phyloP scores from a whole-genome alignment of 805 yeast species.

The Saturnispora diversa region DNA sequence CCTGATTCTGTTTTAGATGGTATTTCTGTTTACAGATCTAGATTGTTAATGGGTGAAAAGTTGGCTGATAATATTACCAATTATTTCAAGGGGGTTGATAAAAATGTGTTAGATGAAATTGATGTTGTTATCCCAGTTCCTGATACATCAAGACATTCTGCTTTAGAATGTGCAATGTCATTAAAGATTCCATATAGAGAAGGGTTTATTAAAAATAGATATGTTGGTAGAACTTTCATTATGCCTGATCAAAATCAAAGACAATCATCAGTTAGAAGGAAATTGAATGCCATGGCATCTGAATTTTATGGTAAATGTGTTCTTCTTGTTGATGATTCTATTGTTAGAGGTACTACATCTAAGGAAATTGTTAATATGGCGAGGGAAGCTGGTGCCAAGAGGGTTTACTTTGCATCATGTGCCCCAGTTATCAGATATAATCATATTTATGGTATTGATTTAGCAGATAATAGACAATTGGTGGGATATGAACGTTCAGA shows the following conservation, averaged over 20 bases:
- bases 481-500: constrained; percentile 79
- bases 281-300: constrained; percentile 90
- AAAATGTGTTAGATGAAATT: constrained; percentile 45
- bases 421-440: constrained; percentile 97
- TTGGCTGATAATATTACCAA: constrained; percentile 63
- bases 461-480: constrained; percentile 89
- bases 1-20: constrained; percentile 96
- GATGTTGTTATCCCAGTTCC: constrained; percentile 98
- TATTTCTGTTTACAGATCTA: constrained; percentile 87
- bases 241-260: constrained; percentile 98
- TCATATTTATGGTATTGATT: constrained; percentile 95
- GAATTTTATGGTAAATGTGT: constrained; percentile 85
- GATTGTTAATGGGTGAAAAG: constrained; percentile 89
- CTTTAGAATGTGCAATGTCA: constrained; percentile 81
- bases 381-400: constrained; percentile 94
- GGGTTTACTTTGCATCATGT: constrained; percentile 93
- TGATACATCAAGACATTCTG: constrained; percentile 95
- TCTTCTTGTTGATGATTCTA: constrained; percentile 89
- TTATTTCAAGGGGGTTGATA: constrained; percentile 32
- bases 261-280: constrained; percentile 86
- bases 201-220: constrained; percentile 94
- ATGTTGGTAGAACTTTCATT: constrained; percentile 95
- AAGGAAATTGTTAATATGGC: constrained; percentile 97
- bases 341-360: constrained; percentile 96
- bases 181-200: constrained; percentile 83